Base-by-base conservation (phyloP, 768 basidiomycete species). In the Suillus brevipes region DNA sequence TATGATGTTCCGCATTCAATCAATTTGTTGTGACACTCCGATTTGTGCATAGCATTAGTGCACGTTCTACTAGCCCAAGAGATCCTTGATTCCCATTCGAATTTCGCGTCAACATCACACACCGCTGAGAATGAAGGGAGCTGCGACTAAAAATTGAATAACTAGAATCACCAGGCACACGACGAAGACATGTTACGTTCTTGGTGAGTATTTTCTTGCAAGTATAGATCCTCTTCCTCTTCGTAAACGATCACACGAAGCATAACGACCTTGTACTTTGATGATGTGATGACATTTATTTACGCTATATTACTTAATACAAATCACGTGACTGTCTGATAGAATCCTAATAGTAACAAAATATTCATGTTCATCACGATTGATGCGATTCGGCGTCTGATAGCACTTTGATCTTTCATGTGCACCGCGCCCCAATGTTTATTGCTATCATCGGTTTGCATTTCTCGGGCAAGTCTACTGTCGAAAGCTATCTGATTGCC, bases 391-490 rank as follows among this genome's bases (percentile, higher is more conserved):
- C 4, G 31, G 31, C 34, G 20, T 56, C n/a, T 37, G 55, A 56
- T 56, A 23, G 23, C 56, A 38, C 36, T 7, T 37, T 23, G 6
- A 28, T 58, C 37, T 28, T 40, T 25, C 14, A 25, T 40, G 25
- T 40, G 18, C 20, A 28, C 28, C 58, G 6, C n/a, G 36, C 25
- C 18, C 38, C 62, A 64, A 91, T 91, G 89, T 85, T 91, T 74
- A 82, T 91, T 68, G 85, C 88, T 34, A 84, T 91, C 59, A 78
- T 89, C 58, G 90, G 89, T 53, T 85, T 89, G 0, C 82, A 79
- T 14, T 82, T 77, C 64, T 83, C 90, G 28, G 90, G 90, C 9
- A 89, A 88, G 71, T 81, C 85, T 13, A 78, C 79, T 18, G 78
- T 92, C 20, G 79, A 85, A 70, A 79, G 86, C 37, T 91, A 88